Conservation (phyloP, 306 rosid species). For the Heteromeles arbutifolia region DNA sequence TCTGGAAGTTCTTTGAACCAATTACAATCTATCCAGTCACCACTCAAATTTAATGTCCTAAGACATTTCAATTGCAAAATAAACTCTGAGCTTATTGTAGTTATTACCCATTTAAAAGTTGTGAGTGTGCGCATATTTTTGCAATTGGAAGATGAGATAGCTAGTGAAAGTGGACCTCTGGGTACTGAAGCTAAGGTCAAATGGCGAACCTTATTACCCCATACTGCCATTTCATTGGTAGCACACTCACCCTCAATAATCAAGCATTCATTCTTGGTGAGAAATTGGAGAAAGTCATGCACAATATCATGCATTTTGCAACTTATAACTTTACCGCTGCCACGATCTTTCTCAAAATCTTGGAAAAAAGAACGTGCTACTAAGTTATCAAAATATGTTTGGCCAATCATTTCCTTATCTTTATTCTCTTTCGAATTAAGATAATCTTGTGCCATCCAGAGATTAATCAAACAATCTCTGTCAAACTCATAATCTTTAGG, state of each 20-base stretch:
- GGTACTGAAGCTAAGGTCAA: neutral
- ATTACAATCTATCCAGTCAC: fast-evolving
- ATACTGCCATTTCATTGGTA: too few relatives aligned
- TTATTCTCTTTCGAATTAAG: neutral
- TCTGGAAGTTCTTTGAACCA: neutral
- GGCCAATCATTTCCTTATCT: neutral
- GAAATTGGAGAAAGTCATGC: too few relatives aligned
- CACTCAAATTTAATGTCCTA: neutral
- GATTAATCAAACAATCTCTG: neutral
- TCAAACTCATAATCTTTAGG: neutral
- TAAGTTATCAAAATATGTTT: neutral
- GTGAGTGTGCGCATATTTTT: neutral
- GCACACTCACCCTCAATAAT: neutral
- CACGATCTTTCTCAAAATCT: neutral
- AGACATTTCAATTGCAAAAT: neutral
- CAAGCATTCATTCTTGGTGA: too few relatives aligned
- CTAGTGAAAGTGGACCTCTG: fast-evolving
- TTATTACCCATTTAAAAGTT: too few relatives aligned
- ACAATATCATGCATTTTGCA: too few relatives aligned
- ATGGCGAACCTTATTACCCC: neutral
- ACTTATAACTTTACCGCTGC: neutral
- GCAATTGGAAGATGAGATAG: neutral
- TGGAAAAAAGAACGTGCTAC: neutral
- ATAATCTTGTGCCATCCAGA: neutral
- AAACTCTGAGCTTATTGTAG: neutral